These are phyloP conservation scores for Echium plantagineum DNA, from an alignment of 257 asterid species.

Conservation along the genomic window DNA sequence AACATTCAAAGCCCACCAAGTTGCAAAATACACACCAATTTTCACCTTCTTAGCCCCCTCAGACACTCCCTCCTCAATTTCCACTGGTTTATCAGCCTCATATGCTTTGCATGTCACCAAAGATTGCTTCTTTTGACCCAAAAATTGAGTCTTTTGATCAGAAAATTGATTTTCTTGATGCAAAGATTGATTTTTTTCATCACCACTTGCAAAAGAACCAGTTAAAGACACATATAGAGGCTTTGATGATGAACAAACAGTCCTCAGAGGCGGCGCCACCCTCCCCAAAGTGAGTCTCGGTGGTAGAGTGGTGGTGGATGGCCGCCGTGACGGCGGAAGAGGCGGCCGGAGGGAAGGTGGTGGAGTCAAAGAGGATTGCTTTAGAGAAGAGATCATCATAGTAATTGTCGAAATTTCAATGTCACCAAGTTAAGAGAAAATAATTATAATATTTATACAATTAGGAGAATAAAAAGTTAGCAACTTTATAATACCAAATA, in stretches of 20 bases:
- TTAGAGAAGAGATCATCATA: constrained; percentile 60
- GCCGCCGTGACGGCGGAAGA: constrained; percentile 10
- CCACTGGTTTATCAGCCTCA: constrained; percentile 62
- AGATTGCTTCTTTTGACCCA: constrained; percentile 15
- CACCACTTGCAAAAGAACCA: background rate
- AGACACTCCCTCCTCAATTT: constrained; percentile 29
- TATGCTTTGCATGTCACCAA: constrained; percentile 50
- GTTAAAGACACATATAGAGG: constrained; percentile 39
- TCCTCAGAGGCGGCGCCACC: constrained; percentile 19
- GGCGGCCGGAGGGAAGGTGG: constrained; percentile 23
- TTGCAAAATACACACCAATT: constrained; percentile 81
- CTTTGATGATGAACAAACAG: constrained; percentile 23
- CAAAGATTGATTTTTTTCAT: too few species aligned
- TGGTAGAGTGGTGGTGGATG: constrained; percentile 15
- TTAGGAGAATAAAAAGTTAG: constrained; percentile 7
- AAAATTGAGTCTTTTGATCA: too few species aligned
- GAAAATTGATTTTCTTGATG: too few species aligned
- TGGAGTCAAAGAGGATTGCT: constrained; percentile 26
- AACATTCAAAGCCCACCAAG: constrained; percentile 96
- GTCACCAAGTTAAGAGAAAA: too few species aligned
- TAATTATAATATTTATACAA: background rate
- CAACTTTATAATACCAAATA: background rate
- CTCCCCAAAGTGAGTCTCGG: constrained; percentile 7
- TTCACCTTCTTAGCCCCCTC: constrained; percentile 67
- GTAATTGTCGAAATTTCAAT: background rate